phyloP scores from a whole-genome alignment of 1,139 yeast species.

The Barnettozyma hawaiiensis region DNA sequence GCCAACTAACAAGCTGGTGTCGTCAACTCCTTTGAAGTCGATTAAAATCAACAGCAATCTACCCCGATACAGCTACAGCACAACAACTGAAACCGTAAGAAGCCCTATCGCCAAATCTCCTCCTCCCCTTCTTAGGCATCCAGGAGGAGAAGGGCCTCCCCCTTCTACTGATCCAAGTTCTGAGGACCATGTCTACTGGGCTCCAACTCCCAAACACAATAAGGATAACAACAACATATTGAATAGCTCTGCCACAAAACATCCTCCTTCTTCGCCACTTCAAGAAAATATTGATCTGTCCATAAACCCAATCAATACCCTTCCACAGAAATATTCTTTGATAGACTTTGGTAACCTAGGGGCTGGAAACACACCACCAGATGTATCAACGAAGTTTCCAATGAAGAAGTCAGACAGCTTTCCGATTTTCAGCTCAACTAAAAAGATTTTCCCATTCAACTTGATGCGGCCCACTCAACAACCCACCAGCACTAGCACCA shows the following conservation, averaged over 20 bases:
- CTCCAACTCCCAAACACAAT: conserved; percentile 21
- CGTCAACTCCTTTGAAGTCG: conserved; percentile 13
- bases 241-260: conserved; percentile 2
- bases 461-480: not conserved
- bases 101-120: conserved; percentile 3
- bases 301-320: conserved; percentile 15
- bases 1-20: conserved; percentile 10
- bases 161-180: conserved; percentile 17
- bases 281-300: conserved; percentile 10
- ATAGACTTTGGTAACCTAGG: conserved; percentile 22
- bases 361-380: conserved; percentile 22
- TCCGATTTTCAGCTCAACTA: conserved; percentile 7
- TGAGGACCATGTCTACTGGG: conserved; percentile 26
- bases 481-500: no score
- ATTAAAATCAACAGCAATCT: conserved; percentile 12
- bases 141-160: no score
- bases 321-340: conserved; percentile 17
- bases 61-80: not conserved
- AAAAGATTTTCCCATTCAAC: conserved; percentile 4
- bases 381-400: conserved; percentile 4
- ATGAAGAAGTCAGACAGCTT: conserved; percentile 13
- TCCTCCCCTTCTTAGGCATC: no score
- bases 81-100: conserved; percentile 3
- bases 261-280: conserved; percentile 25
- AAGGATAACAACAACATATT: not conserved